These are phyloP conservation scores for Aplosporella prunicola DNA, from an alignment of 2,329 filamentous ascomycete genomes.

Conservation along the genomic window DNA sequence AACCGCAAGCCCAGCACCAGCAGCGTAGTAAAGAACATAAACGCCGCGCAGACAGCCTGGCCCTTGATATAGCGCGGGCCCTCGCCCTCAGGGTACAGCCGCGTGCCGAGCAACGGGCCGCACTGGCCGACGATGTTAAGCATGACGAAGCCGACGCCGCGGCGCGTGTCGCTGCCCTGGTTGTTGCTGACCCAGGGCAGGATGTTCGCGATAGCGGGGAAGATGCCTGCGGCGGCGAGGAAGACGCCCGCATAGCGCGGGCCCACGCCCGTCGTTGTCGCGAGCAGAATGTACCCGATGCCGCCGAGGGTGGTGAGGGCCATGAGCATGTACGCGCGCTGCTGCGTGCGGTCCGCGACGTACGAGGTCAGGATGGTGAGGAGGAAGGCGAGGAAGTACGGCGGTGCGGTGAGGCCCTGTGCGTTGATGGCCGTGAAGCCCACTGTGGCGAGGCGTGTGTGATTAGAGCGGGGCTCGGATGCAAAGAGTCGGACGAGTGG, in stretches of 20 bases:
- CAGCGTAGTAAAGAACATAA: constrained; percentile 28
- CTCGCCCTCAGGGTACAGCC: constrained; percentile 25
- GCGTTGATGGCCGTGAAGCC: constrained; percentile 58
- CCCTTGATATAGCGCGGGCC: constrained; percentile 27
- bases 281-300: constrained; percentile 56
- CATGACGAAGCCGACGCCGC: constrained; percentile 57
- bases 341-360: constrained; percentile 55
- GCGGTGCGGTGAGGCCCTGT: constrained; percentile 63
- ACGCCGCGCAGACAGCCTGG: constrained; percentile 27
- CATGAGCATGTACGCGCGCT: constrained; percentile 53
- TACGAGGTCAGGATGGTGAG: constrained; percentile 52
- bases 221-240: constrained; percentile 51
- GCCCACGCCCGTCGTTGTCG: constrained; percentile 42
- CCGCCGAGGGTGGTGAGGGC: constrained; percentile 48
- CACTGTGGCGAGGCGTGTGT: constrained; percentile 32
- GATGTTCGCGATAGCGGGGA: constrained; percentile 60
- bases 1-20: constrained; percentile 21
- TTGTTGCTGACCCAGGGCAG: constrained; percentile 63
- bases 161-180: constrained; percentile 58
- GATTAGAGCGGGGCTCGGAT: no score
- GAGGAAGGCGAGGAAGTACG: constrained; percentile 59
- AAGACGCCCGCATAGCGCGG: constrained; percentile 45
- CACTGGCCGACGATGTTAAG: constrained; percentile 55
- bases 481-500: neutral
- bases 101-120: constrained; percentile 27